phyloP scores from a whole-genome alignment of 306 rosid genomes.

The Mimosa pudica region DNA sequence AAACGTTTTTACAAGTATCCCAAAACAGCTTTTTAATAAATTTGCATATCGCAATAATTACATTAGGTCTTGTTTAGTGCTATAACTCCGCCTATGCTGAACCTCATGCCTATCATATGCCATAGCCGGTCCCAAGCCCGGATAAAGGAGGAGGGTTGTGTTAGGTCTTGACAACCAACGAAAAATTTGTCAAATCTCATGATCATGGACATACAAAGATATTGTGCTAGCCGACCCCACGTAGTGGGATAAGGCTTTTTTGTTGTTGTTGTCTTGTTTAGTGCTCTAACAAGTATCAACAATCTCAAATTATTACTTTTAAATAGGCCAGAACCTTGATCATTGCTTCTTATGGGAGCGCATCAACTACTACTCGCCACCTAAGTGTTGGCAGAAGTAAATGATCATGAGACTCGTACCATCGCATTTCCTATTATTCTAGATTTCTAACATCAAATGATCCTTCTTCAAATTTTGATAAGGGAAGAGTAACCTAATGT shows the following conservation, averaged over 20 bases:
- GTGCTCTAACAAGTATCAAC: not conserved
- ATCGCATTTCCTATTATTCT: not conserved
- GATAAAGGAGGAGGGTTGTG: too few relatives aligned
- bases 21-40: too few relatives aligned
- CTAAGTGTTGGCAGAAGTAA: not conserved
- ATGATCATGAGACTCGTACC: not conserved
- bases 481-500: not conserved
- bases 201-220: too few relatives aligned
- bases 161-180: too few relatives aligned
- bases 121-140: too few relatives aligned
- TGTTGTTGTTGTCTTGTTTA: not conserved
- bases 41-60: not conserved
- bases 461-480: not conserved
- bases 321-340: not conserved
- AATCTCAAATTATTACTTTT: not conserved
- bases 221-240: too few relatives aligned
- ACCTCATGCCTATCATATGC: too few relatives aligned
- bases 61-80: not conserved
- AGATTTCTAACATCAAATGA: not conserved
- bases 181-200: too few relatives aligned
- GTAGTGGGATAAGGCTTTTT: too few relatives aligned
- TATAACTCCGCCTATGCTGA: too few relatives aligned
- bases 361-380: not conserved
- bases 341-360: not conserved
- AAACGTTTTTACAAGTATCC: not conserved